A percentile compares a stretch with the other conserved stretches of the same genome.
phyloP scores from a whole-genome alignment of 441 rosid species.

The Cnidoscolus chayamansa region DNA sequence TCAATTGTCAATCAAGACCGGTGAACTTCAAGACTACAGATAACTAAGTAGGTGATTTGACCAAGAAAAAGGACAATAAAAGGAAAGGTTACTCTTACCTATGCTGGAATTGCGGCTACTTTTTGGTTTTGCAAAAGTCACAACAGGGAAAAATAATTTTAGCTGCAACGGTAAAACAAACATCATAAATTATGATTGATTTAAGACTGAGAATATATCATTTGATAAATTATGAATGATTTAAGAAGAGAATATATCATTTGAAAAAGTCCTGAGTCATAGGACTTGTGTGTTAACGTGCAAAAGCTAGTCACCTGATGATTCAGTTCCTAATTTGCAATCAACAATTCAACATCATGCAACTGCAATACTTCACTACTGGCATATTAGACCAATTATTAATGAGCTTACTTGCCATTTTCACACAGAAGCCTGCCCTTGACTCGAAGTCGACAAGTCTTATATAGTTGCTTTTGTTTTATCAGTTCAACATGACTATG shows the following conservation, averaged over 20 bases:
- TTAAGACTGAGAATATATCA: not conserved
- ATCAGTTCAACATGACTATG: not conserved
- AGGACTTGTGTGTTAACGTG: not conserved
- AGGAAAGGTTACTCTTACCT: conserved; percentile 47
- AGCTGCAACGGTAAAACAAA: conserved; percentile 50
- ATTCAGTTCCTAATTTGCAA: not conserved
- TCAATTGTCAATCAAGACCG: not conserved
- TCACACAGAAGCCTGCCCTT: not conserved
- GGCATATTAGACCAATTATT: not conserved
- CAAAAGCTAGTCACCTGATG: not conserved
- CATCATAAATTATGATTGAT: conserved; percentile 3
- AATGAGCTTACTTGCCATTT: not conserved
- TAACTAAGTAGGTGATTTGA: not conserved
- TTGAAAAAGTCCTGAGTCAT: not conserved
- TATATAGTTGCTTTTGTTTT: not conserved
- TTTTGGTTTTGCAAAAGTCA: conserved; percentile 95
- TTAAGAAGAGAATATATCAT: not conserved
- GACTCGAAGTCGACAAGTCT: not conserved
- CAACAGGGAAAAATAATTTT: conserved; percentile 83
- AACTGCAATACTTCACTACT: not conserved
- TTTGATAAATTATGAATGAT: not conserved
- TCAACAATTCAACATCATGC: not conserved
- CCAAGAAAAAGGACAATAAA: not conserved
- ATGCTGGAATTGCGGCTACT: conserved; percentile 99
- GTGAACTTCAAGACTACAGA: not conserved